Base-by-base conservation (phyloP, 1,284 basidiomycete genomes). In the Cystobasidium pallidum region DNA sequence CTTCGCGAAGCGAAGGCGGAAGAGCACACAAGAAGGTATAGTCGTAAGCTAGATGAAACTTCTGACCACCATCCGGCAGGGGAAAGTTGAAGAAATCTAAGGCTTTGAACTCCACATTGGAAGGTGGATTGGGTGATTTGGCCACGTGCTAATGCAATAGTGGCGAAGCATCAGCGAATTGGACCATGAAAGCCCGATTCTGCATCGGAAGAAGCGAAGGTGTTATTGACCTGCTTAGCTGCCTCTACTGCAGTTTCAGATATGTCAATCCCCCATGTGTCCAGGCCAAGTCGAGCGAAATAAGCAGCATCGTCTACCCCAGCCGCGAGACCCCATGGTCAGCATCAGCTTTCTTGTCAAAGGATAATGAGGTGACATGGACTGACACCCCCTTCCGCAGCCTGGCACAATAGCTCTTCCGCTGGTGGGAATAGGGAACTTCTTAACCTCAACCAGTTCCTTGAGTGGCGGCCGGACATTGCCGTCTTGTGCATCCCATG, bases 1-100 rank as follows among this genome's bases (percentile, higher is more conserved):
- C 59, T 45, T 64, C 41, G 1, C 73, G 58, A 47, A 74, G 28
- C 13, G 30, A 30, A 21, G 68, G 73, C 7, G 66, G 67, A 3
- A 74, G 21, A 3, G 73, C 73, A 54, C 64, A 73, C 24, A 73
- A 30, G 61, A 73, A 73, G 11, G 72, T 73, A 47, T 55, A 73
- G 36, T 73, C 72, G 52, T 73, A 73, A 13, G 72, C 72, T 26
- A 73, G 30, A 24, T 24, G 24, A 41, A 73, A 73, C 36, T 67
- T 67, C 30, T 62, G 19, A 30, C 61, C 68, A 32, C 49, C 66
- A 10, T 62, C 55, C 19, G 72, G 72, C 10, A 70, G n/a, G 1
- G 57, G 10, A 39, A 75, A 77, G 6, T 54, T 6, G 66, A 77
- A 77, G 61, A 77, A 77, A 59, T 77, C 74, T 21, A 73, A 70